Base-by-base conservation (phyloP, 2,329 filamentous ascomycete species). In the Camptophora hylomeconis region DNA sequence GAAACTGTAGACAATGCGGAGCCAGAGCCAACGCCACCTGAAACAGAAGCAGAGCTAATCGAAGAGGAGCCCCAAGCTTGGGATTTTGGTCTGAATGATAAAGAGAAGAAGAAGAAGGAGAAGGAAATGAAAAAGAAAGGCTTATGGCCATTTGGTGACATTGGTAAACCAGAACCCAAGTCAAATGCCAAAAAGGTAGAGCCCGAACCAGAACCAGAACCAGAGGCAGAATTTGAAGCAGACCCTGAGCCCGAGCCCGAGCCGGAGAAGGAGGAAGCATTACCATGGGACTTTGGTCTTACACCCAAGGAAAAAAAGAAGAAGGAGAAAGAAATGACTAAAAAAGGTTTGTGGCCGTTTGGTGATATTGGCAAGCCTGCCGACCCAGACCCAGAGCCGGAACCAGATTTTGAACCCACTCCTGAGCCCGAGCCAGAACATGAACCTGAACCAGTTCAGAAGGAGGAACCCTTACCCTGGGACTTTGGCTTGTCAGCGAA, bases 381-480 rank as follows among this genome's bases (percentile, higher is more conserved):
- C 5, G 19, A 23, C 4, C 9, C 27, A 5, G 19, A 19, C 5
- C 9, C 20, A 3, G 19, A 33, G 58, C 30, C 45, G 58, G 29
- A 26, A 11, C 33, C 53, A 55, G 34, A 52, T 54, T 20, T 45
- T 54, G 26, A 54, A 48, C 38, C 24, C 8, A 48, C 47, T 17
- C 47, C 44, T 6, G 47, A 47, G 7, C 47, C 49, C 1, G 42
- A 45, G n/a, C 46, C 52, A 1, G 50, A 51, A 24, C 41, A 47
- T 3, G 42, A 47, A 11, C 38, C 20, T 33, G 51, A 36, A 41
- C 17, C 15, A 14, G 17, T 10, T 11, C 46, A 9, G 15, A 24
- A 17, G 15, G 29, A 26, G n/a, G 23, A 21, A 14, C 29, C 20
- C 12, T 11, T 26, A 3, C 29, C 29, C 7, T 26, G 29, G 29